Base-by-base conservation (phyloP, 257 asterid species). In the Plectranthus barbatus region DNA sequence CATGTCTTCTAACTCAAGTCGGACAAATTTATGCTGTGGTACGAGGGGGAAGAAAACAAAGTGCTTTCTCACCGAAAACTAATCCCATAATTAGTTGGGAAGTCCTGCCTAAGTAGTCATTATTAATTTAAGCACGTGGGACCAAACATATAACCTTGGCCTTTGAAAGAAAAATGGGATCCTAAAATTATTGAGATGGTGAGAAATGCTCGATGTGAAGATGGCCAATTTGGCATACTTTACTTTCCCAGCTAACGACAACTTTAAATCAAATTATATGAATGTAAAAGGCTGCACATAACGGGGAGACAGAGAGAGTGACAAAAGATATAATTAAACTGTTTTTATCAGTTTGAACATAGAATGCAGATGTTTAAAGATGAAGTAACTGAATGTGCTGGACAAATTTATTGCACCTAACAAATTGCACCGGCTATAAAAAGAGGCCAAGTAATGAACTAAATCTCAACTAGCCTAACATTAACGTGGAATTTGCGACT, bases 141-240 rank as follows among this genome's bases (percentile, higher is more conserved):
- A 56, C 34, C 17, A n/a, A 41, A 64, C 13, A 55, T 29, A 44
- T 56, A 52, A 47, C 40, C 60, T 60, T 40, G 14, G 50, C 57
- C 33, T 34, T 48, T 57, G 23, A 17, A 8, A 55, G 3, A 52
- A 52, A 61, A 62, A 39, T 26, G 18, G 62, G 62, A 70, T 41
- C 62, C 58, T 64, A 39, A 46, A 70, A 55, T 57, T 44, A 51
- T 73, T 41, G 29, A 39, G 74, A 65, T 67, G 56, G 79, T 74
- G 77, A 75, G 52, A 62, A 74, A 57, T 66, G 70, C 72, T 70
- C 55, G 71, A 71, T 64, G 67, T 21, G 13, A 11, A 14, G 46
- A 42, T 54, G 78, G 57, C 51, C 78, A 80, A 56, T 47, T 26
- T 26, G 31, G 2, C 41, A 62, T 53, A 70, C 12, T 56, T 56